Conservation (phyloP, 1,284 basidiomycete species). For the Marasmius sp. region DNA sequence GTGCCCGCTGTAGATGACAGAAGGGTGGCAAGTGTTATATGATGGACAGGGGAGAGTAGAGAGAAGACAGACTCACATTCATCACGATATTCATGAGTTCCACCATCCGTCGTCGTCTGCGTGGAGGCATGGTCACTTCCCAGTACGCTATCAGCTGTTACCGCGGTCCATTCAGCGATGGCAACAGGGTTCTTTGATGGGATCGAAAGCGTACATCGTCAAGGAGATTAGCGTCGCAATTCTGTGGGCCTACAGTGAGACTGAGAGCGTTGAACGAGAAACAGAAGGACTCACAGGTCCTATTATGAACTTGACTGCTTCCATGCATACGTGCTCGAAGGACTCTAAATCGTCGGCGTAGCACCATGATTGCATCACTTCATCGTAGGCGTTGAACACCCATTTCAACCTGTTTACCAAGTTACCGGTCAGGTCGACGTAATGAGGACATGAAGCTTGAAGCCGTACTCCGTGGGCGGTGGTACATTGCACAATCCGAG, state of each 20-base stretch:
- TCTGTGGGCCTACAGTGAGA: conserved; percentile 30
- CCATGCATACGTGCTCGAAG: conserved; percentile 63
- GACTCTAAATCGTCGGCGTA: conserved; percentile 65
- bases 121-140: conserved; percentile 56
- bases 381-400: conserved; percentile 59
- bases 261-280: conserved; percentile 3
- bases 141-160: conserved; percentile 63
- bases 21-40: conserved; percentile 1
- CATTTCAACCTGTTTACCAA: conserved; percentile 48
- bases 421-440: conserved; percentile 2
- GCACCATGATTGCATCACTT: conserved; percentile 62
- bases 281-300: conserved; percentile 40
- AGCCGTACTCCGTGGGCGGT: conserved; percentile 61
- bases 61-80: conserved; percentile 46
- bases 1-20: conserved; percentile 43
- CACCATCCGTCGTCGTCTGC: conserved; percentile 47
- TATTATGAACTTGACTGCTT: conserved; percentile 54
- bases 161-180: not conserved
- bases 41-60: not conserved
- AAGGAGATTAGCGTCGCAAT: conserved; percentile 51
- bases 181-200: conserved; percentile 1
- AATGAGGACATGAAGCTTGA: not conserved
- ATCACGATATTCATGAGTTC: conserved; percentile 55
- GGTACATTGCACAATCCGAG: conserved; percentile 70
- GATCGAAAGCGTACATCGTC: conserved; percentile 48